Percentiles rank a stretch among this genome's conserved stretches.
Conservation (phyloP, 768 basidiomycete genomes). For the Exidia glandulosa region DNA sequence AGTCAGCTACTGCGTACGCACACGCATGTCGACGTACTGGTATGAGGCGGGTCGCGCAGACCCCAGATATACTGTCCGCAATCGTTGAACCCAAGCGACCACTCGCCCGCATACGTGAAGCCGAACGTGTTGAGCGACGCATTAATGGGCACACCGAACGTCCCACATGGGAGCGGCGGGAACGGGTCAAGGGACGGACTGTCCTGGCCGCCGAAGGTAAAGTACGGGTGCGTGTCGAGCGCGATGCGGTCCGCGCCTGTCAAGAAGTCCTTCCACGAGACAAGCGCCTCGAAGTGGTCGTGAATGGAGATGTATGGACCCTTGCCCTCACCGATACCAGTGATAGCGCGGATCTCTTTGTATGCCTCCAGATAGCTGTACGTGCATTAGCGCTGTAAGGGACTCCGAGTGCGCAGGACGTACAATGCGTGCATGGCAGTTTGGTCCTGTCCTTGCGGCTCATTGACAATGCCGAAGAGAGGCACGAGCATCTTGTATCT, state of each 20-base stretch:
- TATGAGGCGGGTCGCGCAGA: not conserved
- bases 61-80: slow-evolving; percentile 33
- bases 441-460: slow-evolving; percentile 50
- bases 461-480: slow-evolving; percentile 86
- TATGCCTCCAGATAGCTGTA: slow-evolving; percentile 77
- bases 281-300: slow-evolving; percentile 68
- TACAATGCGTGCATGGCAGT: slow-evolving; percentile 40
- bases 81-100: slow-evolving; percentile 76
- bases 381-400: not conserved
- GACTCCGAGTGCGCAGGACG: not conserved
- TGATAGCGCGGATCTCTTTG: slow-evolving; percentile 63
- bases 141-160: slow-evolving; percentile 68
- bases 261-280: slow-evolving; percentile 60
- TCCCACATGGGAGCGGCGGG: slow-evolving; percentile 48
- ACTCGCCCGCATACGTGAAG: slow-evolving; percentile 77
- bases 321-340: slow-evolving; percentile 71
- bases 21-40: too few relatives aligned
- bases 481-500: slow-evolving; percentile 64
- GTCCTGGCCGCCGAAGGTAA: slow-evolving; percentile 60
- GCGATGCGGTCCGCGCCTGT: slow-evolving; percentile 71
- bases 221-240: slow-evolving; percentile 81
- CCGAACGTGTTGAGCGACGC: slow-evolving; percentile 67
- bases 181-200: slow-evolving; percentile 45
- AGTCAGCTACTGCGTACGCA: slow-evolving; percentile 43
- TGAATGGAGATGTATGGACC: slow-evolving; percentile 81